Percentiles rank a stretch among this genome's conserved stretches.
Conservation (phyloP, 768 basidiomycete genomes). For the Wakefieldia striispora region DNA sequence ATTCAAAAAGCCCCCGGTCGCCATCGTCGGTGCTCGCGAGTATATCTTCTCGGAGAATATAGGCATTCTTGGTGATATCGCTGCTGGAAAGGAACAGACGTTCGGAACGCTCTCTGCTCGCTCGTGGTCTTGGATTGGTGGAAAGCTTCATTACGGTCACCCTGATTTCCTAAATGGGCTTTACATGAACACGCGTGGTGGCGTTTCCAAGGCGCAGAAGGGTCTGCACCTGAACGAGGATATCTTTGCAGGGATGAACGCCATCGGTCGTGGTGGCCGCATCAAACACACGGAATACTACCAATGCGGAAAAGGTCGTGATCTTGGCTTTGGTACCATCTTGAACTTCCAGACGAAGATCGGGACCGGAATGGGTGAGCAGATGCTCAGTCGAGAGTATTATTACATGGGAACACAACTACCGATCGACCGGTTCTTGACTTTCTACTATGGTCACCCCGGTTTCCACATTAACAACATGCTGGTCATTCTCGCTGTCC, state of each 20-base stretch:
- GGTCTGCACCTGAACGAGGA: conserved; percentile 99
- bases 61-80: conserved; percentile 96
- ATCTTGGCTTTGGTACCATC: conserved; percentile 98
- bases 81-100: conserved; percentile 99
- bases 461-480: conserved; percentile 99
- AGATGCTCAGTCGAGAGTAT: conserved; percentile 98
- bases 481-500: conserved; percentile 95
- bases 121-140: conserved; percentile 95
- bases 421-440: conserved; percentile 97
- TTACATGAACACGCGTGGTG: conserved; percentile 98
- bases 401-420: conserved; percentile 98
- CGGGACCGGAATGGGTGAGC: conserved; percentile 99
- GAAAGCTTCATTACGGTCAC: conserved; percentile 98
- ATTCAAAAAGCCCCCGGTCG: conserved; percentile 85
- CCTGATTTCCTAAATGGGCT: conserved; percentile 98
- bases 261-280: conserved; percentile 91
- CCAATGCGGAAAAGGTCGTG: conserved; percentile 98
- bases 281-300: conserved; percentile 99
- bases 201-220: conserved; percentile 98
- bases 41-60: conserved; percentile 99
- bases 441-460: conserved; percentile 99
- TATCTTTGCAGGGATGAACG: conserved; percentile 99
- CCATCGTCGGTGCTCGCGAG: conserved; percentile 97
- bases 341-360: conserved; percentile 99
- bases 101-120: conserved; percentile 98